phyloP scores from a whole-genome alignment of 192 early-diverging fungal species.

The Haplosporangium gracile region DNA sequence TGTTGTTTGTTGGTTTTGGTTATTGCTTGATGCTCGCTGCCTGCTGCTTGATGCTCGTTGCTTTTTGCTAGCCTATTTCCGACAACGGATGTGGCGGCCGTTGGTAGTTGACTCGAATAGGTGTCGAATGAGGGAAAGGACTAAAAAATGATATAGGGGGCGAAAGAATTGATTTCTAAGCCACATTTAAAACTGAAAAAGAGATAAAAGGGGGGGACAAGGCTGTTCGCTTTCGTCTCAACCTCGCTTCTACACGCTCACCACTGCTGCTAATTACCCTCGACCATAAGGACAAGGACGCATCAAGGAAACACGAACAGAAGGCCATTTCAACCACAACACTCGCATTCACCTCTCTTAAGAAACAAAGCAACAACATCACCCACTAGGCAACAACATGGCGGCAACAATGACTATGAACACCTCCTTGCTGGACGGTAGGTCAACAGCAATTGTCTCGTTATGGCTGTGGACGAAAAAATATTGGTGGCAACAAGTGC shows the following conservation, averaged over 20 bases:
- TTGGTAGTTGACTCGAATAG: too few species aligned
- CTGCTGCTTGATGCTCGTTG: too few species aligned
- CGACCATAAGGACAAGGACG: not conserved
- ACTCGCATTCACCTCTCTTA: not conserved
- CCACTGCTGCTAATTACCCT: not conserved
- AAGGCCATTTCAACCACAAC: too few species aligned
- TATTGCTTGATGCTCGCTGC: too few species aligned
- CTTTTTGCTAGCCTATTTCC: too few species aligned
- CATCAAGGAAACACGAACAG: not conserved
- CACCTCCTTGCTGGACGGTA: not conserved
- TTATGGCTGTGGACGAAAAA: not conserved
- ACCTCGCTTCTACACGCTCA: not conserved
- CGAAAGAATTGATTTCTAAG: not conserved
- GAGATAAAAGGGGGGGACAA: not conserved
- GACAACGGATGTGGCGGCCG: too few species aligned
- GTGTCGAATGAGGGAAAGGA: too few species aligned
- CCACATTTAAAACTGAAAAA: not conserved
- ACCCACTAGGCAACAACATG: not conserved
- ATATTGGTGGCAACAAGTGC: conserved; percentile 17
- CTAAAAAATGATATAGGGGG: too few species aligned
- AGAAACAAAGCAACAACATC: not conserved
- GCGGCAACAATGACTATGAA: conserved; percentile 3
- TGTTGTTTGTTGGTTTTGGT: too few species aligned
- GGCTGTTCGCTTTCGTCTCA: not conserved
- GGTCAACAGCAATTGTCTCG: not conserved